Conservation (phyloP, 1,284 basidiomycete genomes). For the Phenoliferia sp. region DNA sequence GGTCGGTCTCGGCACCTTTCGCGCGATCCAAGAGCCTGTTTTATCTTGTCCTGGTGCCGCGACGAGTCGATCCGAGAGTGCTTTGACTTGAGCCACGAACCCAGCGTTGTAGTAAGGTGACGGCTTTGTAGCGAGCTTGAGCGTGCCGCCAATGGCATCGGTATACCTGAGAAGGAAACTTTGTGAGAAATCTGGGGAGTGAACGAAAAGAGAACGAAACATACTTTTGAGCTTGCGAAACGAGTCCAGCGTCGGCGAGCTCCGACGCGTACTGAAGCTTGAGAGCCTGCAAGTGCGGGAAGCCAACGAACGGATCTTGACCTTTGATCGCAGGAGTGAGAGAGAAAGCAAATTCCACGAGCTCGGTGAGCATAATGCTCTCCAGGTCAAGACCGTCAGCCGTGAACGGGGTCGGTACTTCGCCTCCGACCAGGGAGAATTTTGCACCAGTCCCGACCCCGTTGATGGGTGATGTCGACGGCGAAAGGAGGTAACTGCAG, state of each 20-base stretch:
- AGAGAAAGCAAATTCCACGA: conserved; percentile 85
- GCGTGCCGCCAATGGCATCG: conserved; percentile 73
- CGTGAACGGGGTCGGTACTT: conserved; percentile 41
- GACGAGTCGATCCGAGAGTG: conserved; percentile 72
- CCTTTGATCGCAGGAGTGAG: conserved; percentile 63
- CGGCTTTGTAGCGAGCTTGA: conserved; percentile 52
- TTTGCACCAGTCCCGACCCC: conserved; percentile 37
- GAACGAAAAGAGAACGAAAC: neutral
- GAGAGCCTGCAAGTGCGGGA: conserved; percentile 85
- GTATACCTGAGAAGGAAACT: conserved; percentile 63
- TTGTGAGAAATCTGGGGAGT: neutral
- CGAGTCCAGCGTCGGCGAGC: conserved; percentile 53
- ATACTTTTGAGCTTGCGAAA: conserved; percentile 40
- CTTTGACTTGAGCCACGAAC: conserved; percentile 71
- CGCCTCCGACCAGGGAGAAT: conserved; percentile 26
- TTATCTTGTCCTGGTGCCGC: conserved; percentile 65
- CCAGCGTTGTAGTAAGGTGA: conserved; percentile 65
- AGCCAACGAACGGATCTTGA: conserved; percentile 73
- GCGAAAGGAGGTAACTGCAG: conserved; percentile 80
- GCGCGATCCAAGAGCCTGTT: conserved; percentile 70
- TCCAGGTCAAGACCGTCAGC: conserved; percentile 65
- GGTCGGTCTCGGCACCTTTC: conserved; percentile 73
- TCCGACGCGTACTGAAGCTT: conserved; percentile 71
- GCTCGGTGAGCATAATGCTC: conserved; percentile 79
- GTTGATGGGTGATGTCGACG: conserved; percentile 69